phyloP scores from a whole-genome alignment of 257 asterid genomes.

The Cruciata laevipes region DNA sequence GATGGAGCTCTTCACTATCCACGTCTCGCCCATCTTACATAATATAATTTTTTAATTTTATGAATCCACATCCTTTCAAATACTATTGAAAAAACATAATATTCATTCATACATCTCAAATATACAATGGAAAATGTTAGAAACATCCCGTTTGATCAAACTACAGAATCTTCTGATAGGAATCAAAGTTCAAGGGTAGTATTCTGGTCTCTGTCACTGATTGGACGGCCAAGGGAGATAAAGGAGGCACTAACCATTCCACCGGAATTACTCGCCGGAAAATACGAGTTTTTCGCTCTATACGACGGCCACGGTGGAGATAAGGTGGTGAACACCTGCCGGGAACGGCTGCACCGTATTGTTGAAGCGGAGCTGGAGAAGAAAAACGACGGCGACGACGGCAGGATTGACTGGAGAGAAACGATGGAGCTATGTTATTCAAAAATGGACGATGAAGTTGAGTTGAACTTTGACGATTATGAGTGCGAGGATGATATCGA shows the following conservation, averaged over 20 bases:
- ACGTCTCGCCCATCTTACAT: not conserved
- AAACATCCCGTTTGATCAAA: too few species aligned
- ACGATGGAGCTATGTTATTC: constrained; percentile 35
- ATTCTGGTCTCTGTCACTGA: constrained; percentile 36
- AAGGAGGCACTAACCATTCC: constrained; percentile 42
- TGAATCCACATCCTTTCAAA: too few species aligned
- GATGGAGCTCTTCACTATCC: not conserved
- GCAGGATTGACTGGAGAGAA: constrained; percentile 31
- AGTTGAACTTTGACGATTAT: not conserved
- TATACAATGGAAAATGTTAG: too few species aligned
- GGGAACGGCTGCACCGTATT: constrained; percentile 32
- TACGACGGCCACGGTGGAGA: constrained; percentile 56
- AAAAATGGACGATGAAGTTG: constrained; percentile 36
- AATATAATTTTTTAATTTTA: too few species aligned
- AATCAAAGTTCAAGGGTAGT: not conserved
- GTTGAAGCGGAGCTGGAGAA: constrained; percentile 25
- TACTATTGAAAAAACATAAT: too few species aligned
- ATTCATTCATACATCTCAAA: too few species aligned
- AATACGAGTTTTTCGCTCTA: constrained; percentile 38
- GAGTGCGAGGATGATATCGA: not conserved
- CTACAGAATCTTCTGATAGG: too few species aligned
- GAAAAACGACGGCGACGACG: not conserved
- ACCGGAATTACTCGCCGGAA: constrained; percentile 19
- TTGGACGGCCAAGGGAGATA: constrained; percentile 59
- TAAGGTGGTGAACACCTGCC: constrained; percentile 37